These are phyloP conservation scores for Abelmoschus esculentus DNA, from an alignment of 345 rosid genomes.

Conservation along the genomic window DNA sequence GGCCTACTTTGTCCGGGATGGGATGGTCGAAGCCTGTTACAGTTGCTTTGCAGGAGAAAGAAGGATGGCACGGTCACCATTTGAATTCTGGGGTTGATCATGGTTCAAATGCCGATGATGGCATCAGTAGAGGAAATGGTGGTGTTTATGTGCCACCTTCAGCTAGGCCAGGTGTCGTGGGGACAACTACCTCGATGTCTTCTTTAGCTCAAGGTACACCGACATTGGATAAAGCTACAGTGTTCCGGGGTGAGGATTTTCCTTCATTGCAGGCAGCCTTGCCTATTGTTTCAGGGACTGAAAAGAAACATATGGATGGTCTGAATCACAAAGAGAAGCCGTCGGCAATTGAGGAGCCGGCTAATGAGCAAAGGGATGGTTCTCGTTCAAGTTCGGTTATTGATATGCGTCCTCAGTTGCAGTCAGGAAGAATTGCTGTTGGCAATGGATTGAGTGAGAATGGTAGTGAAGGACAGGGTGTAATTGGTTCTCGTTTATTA, in stretches of 20 bases:
- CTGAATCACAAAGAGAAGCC: constrained; percentile 61
- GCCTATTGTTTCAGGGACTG: constrained; percentile 41
- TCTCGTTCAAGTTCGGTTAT: constrained; percentile 31
- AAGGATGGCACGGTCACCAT: constrained; percentile 25
- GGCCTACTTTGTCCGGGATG: constrained; percentile 76
- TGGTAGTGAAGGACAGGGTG: constrained; percentile 24
- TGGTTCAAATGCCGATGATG: constrained; percentile 32
- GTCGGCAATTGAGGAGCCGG: constrained; percentile 28
- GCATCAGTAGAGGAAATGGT: constrained; percentile 33
- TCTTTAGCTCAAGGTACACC: constrained; percentile 21
- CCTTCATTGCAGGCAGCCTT: constrained; percentile 79
- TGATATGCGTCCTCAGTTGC: constrained; percentile 59
- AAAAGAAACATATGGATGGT: constrained; percentile 74
- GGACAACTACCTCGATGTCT: constrained; percentile 21
- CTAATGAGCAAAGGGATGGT: constrained; percentile 34
- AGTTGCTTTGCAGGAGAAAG: constrained; percentile 51
- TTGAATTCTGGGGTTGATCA: constrained; percentile 28
- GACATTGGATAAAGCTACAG: constrained; percentile 45
- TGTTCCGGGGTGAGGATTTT: constrained; percentile 91
- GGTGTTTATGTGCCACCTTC: constrained; percentile 45
- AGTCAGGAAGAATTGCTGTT: constrained; percentile 30
- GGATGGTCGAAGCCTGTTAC: constrained; percentile 85
- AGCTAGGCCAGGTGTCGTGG: constrained; percentile 32
- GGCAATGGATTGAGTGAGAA: constrained; percentile 34
- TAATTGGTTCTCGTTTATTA: constrained; percentile 29